A percentile compares a stretch with the other conserved stretches of the same genome.
These are phyloP conservation scores for Yamadazyma triangularis DNA, from an alignment of 1,139 yeast genomes.

Conservation along the genomic window DNA sequence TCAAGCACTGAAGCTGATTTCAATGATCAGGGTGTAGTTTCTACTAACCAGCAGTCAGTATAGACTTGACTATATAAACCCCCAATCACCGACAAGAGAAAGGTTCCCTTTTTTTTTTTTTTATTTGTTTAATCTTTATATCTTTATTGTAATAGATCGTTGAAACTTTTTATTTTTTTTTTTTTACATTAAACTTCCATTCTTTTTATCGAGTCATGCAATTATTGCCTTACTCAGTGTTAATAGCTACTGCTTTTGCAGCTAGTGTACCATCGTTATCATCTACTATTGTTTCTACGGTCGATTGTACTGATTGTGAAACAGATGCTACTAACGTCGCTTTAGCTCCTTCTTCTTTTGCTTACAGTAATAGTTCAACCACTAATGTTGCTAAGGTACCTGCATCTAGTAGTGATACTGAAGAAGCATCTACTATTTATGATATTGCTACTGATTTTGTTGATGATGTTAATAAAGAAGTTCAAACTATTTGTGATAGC, in stretches of 20 bases:
- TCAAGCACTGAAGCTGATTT: too few relatives aligned
- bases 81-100: too few relatives aligned
- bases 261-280: conserved; percentile 19
- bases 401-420: conserved; percentile 5
- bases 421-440: conserved; percentile 21
- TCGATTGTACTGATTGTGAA: conserved; percentile 15
- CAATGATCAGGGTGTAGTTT: too few relatives aligned
- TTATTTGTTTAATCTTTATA: too few relatives aligned
- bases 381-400: neutral
- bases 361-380: conserved; percentile 16
- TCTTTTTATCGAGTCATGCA: too few relatives aligned
- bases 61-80: too few relatives aligned
- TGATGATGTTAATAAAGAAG: conserved; percentile 18
- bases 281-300: conserved; percentile 24
- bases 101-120: too few relatives aligned
- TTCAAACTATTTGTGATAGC: conserved; percentile 33
- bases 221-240: conserved; percentile 9
- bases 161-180: too few relatives aligned
- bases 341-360: conserved; percentile 25
- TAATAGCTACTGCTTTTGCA: conserved; percentile 21
- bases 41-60: too few relatives aligned
- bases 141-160: too few relatives aligned
- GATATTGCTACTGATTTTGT: conserved; percentile 27
- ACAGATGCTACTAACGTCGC: conserved; percentile 3
- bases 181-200: too few relatives aligned